These are phyloP conservation scores for Chlorella sp. DNA, from an alignment of 139 green algal species.

Conservation along the genomic window DNA sequence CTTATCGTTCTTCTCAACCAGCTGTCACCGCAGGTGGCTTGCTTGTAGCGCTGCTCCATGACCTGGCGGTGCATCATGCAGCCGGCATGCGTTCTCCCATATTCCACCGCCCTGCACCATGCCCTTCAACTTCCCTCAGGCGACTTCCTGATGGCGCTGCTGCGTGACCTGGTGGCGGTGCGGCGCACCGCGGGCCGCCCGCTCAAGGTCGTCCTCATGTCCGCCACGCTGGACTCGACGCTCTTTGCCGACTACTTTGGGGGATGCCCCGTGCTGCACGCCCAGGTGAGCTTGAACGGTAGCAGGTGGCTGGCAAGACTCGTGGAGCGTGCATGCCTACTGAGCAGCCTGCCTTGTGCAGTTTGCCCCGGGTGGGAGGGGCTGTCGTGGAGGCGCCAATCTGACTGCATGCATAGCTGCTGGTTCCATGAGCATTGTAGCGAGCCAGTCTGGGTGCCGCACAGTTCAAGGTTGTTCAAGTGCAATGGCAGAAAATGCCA, in stretches of 20 bases:
- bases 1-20: too few species aligned
- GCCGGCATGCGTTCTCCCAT: neutral
- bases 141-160: constrained; percentile 90
- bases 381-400: too few species aligned
- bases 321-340: too few species aligned
- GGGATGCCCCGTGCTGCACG: constrained; percentile 65
- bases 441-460: too few species aligned
- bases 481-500: too few species aligned
- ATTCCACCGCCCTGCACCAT: too few species aligned
- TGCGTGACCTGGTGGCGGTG: constrained; percentile 67
- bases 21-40: constrained; percentile 55
- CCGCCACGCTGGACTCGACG: constrained; percentile 87
- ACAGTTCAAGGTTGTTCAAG: too few species aligned
- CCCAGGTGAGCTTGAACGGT: too few species aligned
- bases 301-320: too few species aligned
- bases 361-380: constrained; percentile 40
- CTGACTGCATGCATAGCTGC: too few species aligned
- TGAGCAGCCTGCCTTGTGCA: constrained; percentile 57
- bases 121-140: too few species aligned
- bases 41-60: constrained; percentile 72
- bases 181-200: constrained; percentile 49
- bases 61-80: neutral
- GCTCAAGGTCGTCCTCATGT: constrained; percentile 93
- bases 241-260: constrained; percentile 91
- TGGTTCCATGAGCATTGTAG: too few species aligned